phyloP scores from a whole-genome alignment of 331 rosid genomes.

The Saraca asoca region DNA sequence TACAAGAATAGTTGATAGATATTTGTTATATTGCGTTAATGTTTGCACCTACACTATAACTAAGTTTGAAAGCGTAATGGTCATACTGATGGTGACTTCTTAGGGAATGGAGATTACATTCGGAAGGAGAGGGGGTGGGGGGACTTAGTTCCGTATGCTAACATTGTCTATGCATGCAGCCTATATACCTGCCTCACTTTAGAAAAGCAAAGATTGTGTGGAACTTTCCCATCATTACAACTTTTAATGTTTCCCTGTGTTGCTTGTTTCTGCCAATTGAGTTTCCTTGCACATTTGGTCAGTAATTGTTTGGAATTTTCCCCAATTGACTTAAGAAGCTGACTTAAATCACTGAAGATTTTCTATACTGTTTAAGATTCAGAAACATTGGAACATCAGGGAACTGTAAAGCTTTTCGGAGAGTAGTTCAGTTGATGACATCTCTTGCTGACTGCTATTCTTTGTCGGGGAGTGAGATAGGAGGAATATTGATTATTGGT shows the following conservation, averaged over 20 bases:
- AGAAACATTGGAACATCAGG: not conserved
- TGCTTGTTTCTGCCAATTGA: not conserved
- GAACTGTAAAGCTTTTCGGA: slow-evolving; percentile 5
- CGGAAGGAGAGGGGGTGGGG: not conserved
- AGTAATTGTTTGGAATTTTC: not conserved
- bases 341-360: not conserved
- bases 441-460: not conserved
- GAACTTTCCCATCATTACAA: not conserved
- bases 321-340: not conserved
- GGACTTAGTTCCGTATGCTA: not conserved
- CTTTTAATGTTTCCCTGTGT: not conserved
- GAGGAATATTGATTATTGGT: too few species aligned
- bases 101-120: not conserved
- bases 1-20: not conserved
- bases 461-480: too few species aligned
- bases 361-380: slow-evolving; percentile 5
- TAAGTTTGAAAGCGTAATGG: not conserved
- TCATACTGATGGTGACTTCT: not conserved
- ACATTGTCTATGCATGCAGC: not conserved
- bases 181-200: not conserved
- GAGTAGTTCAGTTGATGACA: not conserved
- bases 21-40: not conserved
- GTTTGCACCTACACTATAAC: not conserved
- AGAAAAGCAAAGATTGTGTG: not conserved
- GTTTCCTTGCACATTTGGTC: not conserved